These are phyloP conservation scores for Skeletonema costatum DNA, from an alignment of 108 stramenopile species.

Conservation along the genomic window DNA sequence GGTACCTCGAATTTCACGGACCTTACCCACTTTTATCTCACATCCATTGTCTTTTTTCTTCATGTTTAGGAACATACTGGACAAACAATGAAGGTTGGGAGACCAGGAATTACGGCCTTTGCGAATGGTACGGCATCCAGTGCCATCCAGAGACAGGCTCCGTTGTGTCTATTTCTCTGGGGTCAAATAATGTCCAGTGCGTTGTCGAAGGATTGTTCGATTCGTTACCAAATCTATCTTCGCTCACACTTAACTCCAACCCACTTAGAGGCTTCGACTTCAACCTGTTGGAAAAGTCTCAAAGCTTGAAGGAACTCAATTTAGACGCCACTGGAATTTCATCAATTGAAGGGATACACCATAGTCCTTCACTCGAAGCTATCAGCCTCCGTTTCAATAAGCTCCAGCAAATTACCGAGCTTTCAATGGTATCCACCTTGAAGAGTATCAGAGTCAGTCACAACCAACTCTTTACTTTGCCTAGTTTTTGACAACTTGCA, in stretches of 20 bases:
- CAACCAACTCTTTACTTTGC: constrained; percentile 23
- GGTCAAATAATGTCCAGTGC: constrained; percentile 33
- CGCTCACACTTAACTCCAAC: constrained; percentile 21
- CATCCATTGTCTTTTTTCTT: no score
- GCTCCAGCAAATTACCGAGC: constrained; percentile 37
- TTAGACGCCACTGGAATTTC: constrained; percentile 27
- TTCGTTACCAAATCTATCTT: constrained; percentile 29
- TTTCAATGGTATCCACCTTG: constrained; percentile 25
- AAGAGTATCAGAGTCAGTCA: constrained; percentile 27
- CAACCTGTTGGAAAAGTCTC: constrained; percentile 21
- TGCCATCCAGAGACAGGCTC: constrained; percentile 24
- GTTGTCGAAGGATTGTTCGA: constrained; percentile 30
- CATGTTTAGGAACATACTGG: not conserved
- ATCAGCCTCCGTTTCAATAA: constrained; percentile 34
- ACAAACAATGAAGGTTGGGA: not conserved
- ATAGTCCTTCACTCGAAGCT: constrained; percentile 7
- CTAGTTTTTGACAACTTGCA: constrained; percentile 21
- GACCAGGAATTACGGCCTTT: not conserved
- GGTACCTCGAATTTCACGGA: no score
- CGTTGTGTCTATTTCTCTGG: constrained; percentile 22
- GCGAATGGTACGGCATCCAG: constrained; percentile 17
- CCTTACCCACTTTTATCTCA: no score
- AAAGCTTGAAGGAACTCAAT: constrained; percentile 22
- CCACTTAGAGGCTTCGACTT: constrained; percentile 37
- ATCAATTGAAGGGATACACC: constrained; percentile 27